phyloP scores from a whole-genome alignment of 169 alveolate genomes.

The Cyclospora cayetanensis region DNA sequence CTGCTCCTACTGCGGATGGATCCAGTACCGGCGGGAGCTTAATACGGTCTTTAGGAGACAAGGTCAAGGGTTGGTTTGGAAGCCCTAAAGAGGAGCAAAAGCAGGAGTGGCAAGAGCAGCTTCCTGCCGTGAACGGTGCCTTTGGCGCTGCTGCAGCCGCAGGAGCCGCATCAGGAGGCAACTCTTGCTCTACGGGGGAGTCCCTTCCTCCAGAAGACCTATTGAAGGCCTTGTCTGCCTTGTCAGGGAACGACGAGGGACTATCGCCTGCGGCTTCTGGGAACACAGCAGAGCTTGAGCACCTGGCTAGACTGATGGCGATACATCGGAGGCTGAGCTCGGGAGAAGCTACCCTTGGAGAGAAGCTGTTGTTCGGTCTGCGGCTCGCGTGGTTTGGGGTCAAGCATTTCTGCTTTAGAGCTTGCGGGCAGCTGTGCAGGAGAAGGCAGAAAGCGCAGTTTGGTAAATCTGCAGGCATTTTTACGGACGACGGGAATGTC shows the following conservation, averaged over 20 bases:
- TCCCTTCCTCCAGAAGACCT: too few species aligned
- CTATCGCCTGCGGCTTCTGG: background rate
- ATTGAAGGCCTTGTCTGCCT: conserved; percentile 27
- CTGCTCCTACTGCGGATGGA: background rate
- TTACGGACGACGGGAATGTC: too few species aligned
- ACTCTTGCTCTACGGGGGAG: too few species aligned
- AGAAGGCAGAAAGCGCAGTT: background rate
- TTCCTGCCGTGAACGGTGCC: conserved; percentile 9
- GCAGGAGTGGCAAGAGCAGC: background rate
- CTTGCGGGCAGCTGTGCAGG: background rate
- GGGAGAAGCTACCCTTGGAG: conserved; percentile 14
- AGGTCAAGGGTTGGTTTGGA: background rate
- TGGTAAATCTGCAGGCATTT: too few species aligned
- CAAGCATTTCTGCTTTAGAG: background rate
- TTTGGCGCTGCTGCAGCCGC: conserved; percentile 13
- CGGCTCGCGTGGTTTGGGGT: conserved; percentile 28
- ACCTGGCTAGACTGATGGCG: background rate
- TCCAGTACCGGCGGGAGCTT: background rate
- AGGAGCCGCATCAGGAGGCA: background rate
- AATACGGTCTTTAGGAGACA: background rate
- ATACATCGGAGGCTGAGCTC: background rate
- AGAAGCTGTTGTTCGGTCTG: conserved; percentile 17
- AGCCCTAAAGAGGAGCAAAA: background rate
- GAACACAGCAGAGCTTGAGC: conserved; percentile 1
- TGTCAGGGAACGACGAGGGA: background rate